phyloP scores from a whole-genome alignment of 306 rosid species.

The Ziziphus jujuba region DNA sequence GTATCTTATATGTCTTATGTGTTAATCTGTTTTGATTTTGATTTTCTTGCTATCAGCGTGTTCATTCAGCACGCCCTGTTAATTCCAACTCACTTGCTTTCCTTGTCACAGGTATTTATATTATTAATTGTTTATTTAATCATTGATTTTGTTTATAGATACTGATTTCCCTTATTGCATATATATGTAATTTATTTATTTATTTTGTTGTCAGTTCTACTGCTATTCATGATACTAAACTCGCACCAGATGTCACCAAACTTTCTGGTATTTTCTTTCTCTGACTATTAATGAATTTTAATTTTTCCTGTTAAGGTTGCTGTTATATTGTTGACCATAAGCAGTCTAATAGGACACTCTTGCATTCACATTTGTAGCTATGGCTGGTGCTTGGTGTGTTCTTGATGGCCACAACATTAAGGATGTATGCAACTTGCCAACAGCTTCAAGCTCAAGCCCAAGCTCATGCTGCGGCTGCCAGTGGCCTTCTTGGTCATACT shows the following conservation, averaged over 20 bases:
- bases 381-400: conserved; percentile 98
- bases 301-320: conserved; percentile 4
- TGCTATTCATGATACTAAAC: conserved; percentile 85
- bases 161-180: conserved; percentile 11
- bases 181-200: too few relatives aligned
- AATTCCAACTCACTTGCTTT: conserved; percentile 89
- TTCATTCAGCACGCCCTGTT: conserved; percentile 71
- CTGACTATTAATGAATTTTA: conserved; percentile 9
- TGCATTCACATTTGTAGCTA: conserved; percentile 46
- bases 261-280: conserved; percentile 66
- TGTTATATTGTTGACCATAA: neutral
- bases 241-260: conserved; percentile 97
- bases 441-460: conserved; percentile 98
- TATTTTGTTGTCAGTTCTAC: conserved; percentile 60
- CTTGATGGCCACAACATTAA: conserved; percentile 88
- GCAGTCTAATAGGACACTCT: conserved; percentile 2
- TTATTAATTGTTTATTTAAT: neutral
- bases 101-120: conserved; percentile 82
- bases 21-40: conserved; percentile 5
- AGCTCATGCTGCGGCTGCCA: conserved; percentile 81
- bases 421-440: conserved; percentile 99
- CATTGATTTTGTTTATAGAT: neutral
- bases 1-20: neutral
- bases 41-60: conserved; percentile 44
- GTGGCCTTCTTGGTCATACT: conserved; percentile 89